A percentile compares a stretch with the other conserved stretches of the same genome.
These are phyloP conservation scores for Penicillium sp. DNA, from an alignment of 2,329 filamentous ascomycete species.

Conservation along the genomic window DNA sequence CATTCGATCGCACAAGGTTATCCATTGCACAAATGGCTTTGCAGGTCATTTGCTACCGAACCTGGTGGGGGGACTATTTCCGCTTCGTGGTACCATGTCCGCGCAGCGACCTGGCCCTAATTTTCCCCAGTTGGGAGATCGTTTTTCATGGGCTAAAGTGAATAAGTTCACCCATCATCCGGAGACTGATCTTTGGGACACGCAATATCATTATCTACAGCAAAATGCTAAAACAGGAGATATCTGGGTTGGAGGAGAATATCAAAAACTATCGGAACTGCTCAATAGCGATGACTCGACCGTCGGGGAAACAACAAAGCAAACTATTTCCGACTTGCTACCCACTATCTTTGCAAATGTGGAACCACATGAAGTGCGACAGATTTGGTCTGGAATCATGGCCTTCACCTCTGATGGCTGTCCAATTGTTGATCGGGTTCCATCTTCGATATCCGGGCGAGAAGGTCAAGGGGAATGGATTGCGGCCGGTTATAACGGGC, in stretches of 20 bases:
- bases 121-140: background rate
- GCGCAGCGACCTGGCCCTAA: background rate
- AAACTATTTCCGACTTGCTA: background rate
- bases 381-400: slow-evolving; percentile 2
- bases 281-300: background rate
- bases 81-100: background rate
- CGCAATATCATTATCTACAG: slow-evolving; percentile 1
- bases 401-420: background rate
- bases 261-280: background rate
- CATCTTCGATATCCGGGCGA: background rate
- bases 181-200: background rate
- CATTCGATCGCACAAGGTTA: background rate
- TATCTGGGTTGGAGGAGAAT: slow-evolving; percentile 2
- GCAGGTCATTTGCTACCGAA: background rate
- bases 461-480: background rate
- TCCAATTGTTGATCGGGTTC: background rate
- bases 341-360: background rate
- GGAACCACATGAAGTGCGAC: background rate
- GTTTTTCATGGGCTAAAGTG: background rate
- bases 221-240: slow-evolving; percentile 2
- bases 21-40: slow-evolving; percentile 3
- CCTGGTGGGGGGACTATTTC: background rate
- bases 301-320: background rate
- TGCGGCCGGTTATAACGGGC: background rate
- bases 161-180: background rate